These are phyloP conservation scores for Suhomyces kunorum DNA, from an alignment of 1,139 yeast species.

Conservation along the genomic window DNA sequence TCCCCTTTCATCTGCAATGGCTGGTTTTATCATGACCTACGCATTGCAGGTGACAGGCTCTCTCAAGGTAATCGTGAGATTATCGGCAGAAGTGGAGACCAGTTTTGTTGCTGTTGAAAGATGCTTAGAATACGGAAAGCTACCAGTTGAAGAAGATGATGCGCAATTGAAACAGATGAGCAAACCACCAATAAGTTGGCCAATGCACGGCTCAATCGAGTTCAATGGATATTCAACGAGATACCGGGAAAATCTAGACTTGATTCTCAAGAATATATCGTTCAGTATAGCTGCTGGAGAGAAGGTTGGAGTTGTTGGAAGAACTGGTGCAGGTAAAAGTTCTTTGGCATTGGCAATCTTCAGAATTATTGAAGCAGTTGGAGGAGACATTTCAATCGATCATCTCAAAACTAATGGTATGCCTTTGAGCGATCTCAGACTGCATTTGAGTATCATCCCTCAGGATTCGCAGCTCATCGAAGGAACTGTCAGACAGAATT, in stretches of 20 bases:
- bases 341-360: conserved; percentile 87
- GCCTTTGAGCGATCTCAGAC: conserved; percentile 53
- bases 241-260: conserved; percentile 81
- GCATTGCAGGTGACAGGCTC: conserved; percentile 64
- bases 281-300: conserved; percentile 72
- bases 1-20: conserved; percentile 64
- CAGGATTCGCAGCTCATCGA: conserved; percentile 70
- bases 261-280: conserved; percentile 72
- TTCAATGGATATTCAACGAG: conserved; percentile 79
- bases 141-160: conserved; percentile 56
- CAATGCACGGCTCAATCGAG: conserved; percentile 67
- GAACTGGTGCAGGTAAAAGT: conserved; percentile 98
- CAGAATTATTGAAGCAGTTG: conserved; percentile 75
- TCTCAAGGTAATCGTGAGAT: conserved; percentile 61
- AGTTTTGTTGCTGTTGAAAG: conserved; percentile 78
- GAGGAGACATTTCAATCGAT: conserved; percentile 56
- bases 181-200: conserved; percentile 64
- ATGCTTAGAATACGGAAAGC: conserved; percentile 66
- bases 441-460: conserved; percentile 62
- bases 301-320: conserved; percentile 91
- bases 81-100: conserved; percentile 73
- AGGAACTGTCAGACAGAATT: conserved; percentile 59
- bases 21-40: conserved; percentile 74
- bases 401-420: conserved; percentile 47
- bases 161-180: conserved; percentile 21